Percentiles rank a stretch among this genome's conserved stretches.
Evolutionary conservation across 2,329 filamentous ascomycete genomes (phyloP).

Genomic region (Pseudogymnoascus sp.): DNA sequence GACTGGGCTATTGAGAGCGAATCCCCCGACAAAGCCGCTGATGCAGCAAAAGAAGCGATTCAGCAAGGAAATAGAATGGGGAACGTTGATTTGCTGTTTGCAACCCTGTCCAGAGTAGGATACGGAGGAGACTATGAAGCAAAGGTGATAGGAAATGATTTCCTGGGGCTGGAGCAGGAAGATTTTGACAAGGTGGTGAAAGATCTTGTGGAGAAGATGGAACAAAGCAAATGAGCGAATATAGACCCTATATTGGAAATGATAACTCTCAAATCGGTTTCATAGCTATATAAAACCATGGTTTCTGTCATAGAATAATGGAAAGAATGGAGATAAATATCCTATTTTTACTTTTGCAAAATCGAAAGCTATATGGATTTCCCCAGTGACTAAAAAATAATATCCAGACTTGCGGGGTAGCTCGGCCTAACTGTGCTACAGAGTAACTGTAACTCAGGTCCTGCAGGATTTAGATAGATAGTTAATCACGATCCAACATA

Average conservation of each 20-base stretch:
- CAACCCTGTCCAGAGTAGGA: neutral
- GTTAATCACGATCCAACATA: neutral
- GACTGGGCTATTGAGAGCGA: slow-evolving; percentile 21
- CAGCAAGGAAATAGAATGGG: neutral
- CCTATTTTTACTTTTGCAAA: too few species aligned
- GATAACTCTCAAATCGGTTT: neutral
- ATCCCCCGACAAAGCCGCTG: neutral
- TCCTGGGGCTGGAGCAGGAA: neutral
- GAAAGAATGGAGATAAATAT: neutral
- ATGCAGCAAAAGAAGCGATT: neutral
- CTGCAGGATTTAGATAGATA: neutral
- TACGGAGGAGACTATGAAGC: neutral
- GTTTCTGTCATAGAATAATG: neutral
- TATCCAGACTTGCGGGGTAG: neutral
- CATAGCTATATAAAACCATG: neutral
- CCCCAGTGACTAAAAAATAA: neutral
- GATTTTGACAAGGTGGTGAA: neutral
- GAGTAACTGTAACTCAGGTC: neutral
- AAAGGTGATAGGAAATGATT: neutral
- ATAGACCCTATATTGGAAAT: neutral
- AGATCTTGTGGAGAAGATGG: neutral
- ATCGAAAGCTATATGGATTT: neutral
- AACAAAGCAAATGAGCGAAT: neutral
- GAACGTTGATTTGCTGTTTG: neutral
- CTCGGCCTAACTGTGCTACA: neutral